A percentile compares a stretch with the other conserved stretches of the same genome.
Evolutionary conservation across 163 green algal genomes (phyloP).

Genomic region (Scenedesmus sp.): DNA sequence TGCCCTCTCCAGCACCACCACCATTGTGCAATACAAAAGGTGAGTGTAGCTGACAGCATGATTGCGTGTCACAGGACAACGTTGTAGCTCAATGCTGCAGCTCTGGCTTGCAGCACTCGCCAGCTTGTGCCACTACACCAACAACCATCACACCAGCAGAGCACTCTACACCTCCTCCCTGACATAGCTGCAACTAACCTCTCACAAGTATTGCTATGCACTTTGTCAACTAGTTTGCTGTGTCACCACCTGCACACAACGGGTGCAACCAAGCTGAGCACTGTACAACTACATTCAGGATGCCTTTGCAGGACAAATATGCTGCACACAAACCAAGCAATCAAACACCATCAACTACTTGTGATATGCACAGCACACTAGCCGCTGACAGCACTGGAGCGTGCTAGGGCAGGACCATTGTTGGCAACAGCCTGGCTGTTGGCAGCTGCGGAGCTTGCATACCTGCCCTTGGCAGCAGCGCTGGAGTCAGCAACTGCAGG

Average conservation of each 20-base stretch:
- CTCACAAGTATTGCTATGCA: background rate
- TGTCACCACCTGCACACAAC: no score
- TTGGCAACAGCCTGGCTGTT: background rate
- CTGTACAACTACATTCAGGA: background rate
- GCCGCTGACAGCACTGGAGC: background rate
- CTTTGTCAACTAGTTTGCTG: background rate
- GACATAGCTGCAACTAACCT: background rate
- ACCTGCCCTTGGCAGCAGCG: constrained; percentile 7
- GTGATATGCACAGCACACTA: background rate
- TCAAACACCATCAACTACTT: no score
- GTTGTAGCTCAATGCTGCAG: background rate
- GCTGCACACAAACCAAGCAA: background rate
- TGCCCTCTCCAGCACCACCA: no score
- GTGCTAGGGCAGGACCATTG: constrained; percentile 30
- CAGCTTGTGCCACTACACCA: background rate
- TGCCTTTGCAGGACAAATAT: background rate
- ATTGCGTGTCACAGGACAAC: background rate
- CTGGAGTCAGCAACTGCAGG: constrained; percentile 38
- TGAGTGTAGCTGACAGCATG: background rate
- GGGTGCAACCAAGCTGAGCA: no score
- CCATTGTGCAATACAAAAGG: background rate
- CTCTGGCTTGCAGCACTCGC: background rate
- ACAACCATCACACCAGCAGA: background rate
- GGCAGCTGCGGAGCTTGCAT: constrained; percentile 18
- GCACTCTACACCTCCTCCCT: background rate